Evolutionary conservation across 768 basidiomycete species (phyloP), one percentile per base, ranked within the genome.

Genomic region (Naganishia vishniacii): DNA sequence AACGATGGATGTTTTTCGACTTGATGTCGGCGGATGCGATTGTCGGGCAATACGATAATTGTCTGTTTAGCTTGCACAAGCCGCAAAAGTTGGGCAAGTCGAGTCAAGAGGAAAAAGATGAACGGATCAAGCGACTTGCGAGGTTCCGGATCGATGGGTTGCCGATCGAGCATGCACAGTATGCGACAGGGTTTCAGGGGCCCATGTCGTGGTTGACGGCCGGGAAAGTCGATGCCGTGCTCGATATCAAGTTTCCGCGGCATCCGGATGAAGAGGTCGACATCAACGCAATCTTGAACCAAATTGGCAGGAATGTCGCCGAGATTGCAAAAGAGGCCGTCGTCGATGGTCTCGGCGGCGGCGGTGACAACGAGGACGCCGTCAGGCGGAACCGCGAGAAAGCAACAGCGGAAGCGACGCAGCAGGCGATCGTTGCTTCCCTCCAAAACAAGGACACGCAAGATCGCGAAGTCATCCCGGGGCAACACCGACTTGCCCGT

Each of bases 121-220:
- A 59, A 6, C 23, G 60, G 25, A 61, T 68, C 53, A 73, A 63
- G 44, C 53, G 42, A 16, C 42, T 53, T 29, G 31, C 42, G 40
- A 88, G 95, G 56, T 88, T 98, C 73, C 85, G 95, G 16, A 93
- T 99, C 61, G 95, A 99, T 74, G 94, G 94, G 13, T 87, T 99
- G 53, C 91, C 89, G 66, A 86, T 99, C 70, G 95, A 99, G 78
- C 95, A 99, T 75, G 80, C 95, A 59, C 89, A 95, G 78, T 84
- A 86, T 56, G 85, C 87, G 34, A 85, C 86, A 4, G 88, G 87
- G 2, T 88, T 87, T 67, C 75, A 74, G 13, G 89, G 91, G 7
- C 92, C 93, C 13, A 87, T 98, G 65, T 92, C 91, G 1, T 99
- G 95, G 95, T 91, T 99, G 65, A 93, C 88, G 0, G 89, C 93